Evolutionary conservation across 2,329 filamentous ascomycete species (phyloP), one percentile per base, ranked within the genome.

Genomic region (Ceratocystis albifundus): DNA sequence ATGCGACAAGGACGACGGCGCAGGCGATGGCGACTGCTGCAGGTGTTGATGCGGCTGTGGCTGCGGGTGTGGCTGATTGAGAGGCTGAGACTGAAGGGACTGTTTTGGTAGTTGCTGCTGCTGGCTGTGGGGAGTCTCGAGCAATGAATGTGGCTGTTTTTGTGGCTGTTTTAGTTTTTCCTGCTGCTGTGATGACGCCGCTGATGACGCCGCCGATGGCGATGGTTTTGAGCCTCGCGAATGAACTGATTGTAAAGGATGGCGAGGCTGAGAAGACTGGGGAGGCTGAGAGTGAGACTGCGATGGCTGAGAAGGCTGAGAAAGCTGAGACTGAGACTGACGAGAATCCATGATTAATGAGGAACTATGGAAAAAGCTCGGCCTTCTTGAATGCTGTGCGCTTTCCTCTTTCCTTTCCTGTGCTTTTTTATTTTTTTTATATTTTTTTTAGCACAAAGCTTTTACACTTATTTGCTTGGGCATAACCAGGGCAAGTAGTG

Each of bases 201-300:
- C n/a, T 15, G 28, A 45, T 28, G 45, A 17, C 17, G 30, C 32
- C 20, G 45, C n/a, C 7, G 61, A 44, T 20, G 62, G 62, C 17
- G 50, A 59, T n/a, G 62, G 61, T 45, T 65, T 55, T 6, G 66
- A 61, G 32, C 36, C 36, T 41, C 32, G 62, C 20, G 62, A 55
- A 53, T 64, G 61, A 4, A 44, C 25, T n/a, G 53, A 5, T 12
- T 59, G 61, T 7, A 44, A 30, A 69, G 20, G 30, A 45, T 57
- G 69, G 61, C 25, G 66, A 59, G 50, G 68, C 68, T 63, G 68
- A 63, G 25, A 66, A 65, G 65, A 59, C 64, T 55, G 69, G 67
- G 57, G 1, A 46, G 50, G 28, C 50, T 66, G 61, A n/a, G 61
- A 30, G 7, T 62, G 45, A 15, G 41, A 28, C 32, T 20, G 28